Base-by-base conservation (phyloP, 2,329 filamentous ascomycete genomes). In the Oidium heveae region DNA sequence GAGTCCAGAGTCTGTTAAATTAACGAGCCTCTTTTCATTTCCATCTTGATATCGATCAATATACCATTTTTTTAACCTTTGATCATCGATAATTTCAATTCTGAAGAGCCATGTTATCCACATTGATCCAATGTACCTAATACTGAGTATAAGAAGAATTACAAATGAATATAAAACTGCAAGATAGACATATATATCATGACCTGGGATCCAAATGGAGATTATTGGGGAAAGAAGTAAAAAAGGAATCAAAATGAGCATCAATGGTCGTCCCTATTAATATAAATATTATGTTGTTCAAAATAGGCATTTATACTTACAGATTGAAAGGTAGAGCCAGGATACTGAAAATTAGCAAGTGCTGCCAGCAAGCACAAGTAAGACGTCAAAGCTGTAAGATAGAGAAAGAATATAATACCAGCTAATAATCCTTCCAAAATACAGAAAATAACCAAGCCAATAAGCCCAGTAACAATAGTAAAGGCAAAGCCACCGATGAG, bases 321-420 rank as follows among this genome's bases (percentile, higher is more conserved):
- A 16, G 57, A 58, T 51, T 56, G 55, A 51, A 58, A 58, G 18
- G 57, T 53, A 5, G 56, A 57, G n/a, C 57, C 57, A 51, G 55
- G 53, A 49, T 56, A 58, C 51, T 58, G 57, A 52, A 54, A 58
- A 34, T 58, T 58, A 2, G 57, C 57, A 32, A 58, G 53, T 9
- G 57, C 52, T 12, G 57, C 57, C 4, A 58, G 51, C 8, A 58
- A 22, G 34, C 49, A 56, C 10, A 58, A 36, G 39, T 58, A 58
- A 20, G 57, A 54, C 8, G 56, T 57, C 32, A 58, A 39, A 10
- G 55, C 57, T 33, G 57, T 53, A 15, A 58, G 16, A 37, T 58
- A 58, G 10, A 58, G 55, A 37, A 57, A 57, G 39, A 58, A 58
- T 7, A 58, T 50, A 24, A 57, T n/a, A 22, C 56, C 57, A 15